Base-by-base conservation (phyloP, 2,329 filamentous ascomycete genomes). In the Neopestalotiopsis rosae region DNA sequence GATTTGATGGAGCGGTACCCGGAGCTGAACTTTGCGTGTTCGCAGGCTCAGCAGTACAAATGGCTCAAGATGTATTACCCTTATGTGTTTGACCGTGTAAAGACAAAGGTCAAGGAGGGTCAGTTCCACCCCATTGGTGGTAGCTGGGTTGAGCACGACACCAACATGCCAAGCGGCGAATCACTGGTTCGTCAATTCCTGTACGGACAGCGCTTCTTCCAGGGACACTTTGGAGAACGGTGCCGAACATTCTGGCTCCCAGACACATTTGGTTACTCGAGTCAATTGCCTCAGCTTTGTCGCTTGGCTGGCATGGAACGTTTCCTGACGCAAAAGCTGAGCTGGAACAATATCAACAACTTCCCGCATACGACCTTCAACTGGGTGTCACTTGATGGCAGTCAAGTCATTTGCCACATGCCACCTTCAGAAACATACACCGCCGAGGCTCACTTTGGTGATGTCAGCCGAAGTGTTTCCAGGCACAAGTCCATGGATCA, bases 261-360 rank as follows among this genome's bases (percentile, higher is more conserved):
- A 0, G 96, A 99, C 80, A 99, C 96, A 0, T 99, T 99, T 82
- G 96, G 96, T 14, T 99, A 99, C 82, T 98, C 95, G 0, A 92
- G 92, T 64, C 96, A 99, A 81, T 88, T 99, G 57, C 96, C 96
- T 13, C 96, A 99, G 78, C 85, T 99, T 57, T 98, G 94, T 78
- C 92, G 95, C 3, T 85, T 98, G 34, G 93, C 96, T n/a, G 95
- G 94, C 24, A 98, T 99, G 96, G 93, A 89, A 69, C 90, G 95
- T 42, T 99, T 99, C 85, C 92, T 99, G 76, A 99, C 96, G 0
- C 96, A 99, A 81, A 99, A 99, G 84, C 86, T 99, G 69, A 98
- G 95, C 85, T 99, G 96, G 96, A 98, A 98, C 85, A 98, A 98
- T 79, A 98, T 98, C 87, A 98, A 98, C 83, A 97, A 93, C 77